Conservation (phyloP, 2,329 filamentous ascomycete species). For the Colletotrichum lupini region DNA sequence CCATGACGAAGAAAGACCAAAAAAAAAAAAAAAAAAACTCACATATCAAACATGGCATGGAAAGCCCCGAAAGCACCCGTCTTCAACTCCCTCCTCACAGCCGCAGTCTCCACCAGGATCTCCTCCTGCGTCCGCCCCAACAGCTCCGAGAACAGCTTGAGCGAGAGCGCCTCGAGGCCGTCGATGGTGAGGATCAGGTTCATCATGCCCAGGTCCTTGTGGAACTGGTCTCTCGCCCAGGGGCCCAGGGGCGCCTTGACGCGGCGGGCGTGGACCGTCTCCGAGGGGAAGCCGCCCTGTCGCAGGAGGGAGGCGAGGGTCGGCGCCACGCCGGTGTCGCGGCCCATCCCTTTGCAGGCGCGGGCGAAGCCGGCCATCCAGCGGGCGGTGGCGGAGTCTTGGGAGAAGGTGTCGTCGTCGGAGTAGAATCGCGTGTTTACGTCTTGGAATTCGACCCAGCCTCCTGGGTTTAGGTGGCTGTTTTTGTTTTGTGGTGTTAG, state of each 20-base stretch:
- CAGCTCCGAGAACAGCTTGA: slow-evolving; percentile 42
- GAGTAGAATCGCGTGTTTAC: slow-evolving; percentile 1
- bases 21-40: neutral
- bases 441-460: slow-evolving; percentile 25
- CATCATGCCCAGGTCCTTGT: slow-evolving; percentile 51
- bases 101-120: slow-evolving; percentile 39
- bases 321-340: slow-evolving; percentile 43
- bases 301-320: slow-evolving; percentile 36
- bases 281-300: slow-evolving; percentile 43
- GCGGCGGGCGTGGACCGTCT: slow-evolving; percentile 40
- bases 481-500: slow-evolving; percentile 39
- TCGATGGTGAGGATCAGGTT: slow-evolving; percentile 38
- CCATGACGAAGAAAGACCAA: neutral
- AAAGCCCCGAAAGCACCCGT: slow-evolving; percentile 39
- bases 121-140: slow-evolving; percentile 41
- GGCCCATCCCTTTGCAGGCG: slow-evolving; percentile 42
- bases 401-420: neutral
- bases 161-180: slow-evolving; percentile 36
- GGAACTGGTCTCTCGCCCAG: slow-evolving; percentile 52
- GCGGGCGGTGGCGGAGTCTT: neutral
- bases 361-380: slow-evolving; percentile 38
- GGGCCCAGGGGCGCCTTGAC: slow-evolving; percentile 44
- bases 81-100: slow-evolving; percentile 41
- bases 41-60: slow-evolving; percentile 45
- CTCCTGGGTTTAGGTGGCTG: slow-evolving; percentile 5